Base-by-base conservation (phyloP, 768 basidiomycete genomes). In the Pisolithus sp. region DNA sequence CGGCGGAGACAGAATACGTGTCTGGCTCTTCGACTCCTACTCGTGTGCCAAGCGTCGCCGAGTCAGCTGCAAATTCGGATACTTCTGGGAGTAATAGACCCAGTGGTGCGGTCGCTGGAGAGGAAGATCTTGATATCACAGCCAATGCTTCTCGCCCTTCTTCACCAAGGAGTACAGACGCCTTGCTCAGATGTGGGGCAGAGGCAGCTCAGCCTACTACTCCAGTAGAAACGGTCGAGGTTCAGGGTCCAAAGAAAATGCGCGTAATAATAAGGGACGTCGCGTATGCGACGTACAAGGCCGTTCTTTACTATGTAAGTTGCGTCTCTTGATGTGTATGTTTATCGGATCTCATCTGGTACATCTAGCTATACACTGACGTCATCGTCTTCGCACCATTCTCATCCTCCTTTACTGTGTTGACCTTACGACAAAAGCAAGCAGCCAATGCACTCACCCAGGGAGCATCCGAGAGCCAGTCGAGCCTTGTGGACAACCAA, bases 351-450 rank as follows among this genome's bases (percentile, higher is more conserved):
- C 34, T 47, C 38, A 39, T 31, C 39, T 12, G 12, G 4, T 17
- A 36, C 10, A 9, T 43, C 39, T 57, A 91, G 90, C 71, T 93
- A 23, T 94, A 93, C 64, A 93, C 91, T 15, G 89, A 92, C 59
- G 77, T 76, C 24, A 86, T 93, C 56, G 76, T 83, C 26, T 93
- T 93, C 57, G 88, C 92, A 0, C 91, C 91, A 0, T 71, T 93
- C 17, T 81, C 89, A 0, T 93, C 92, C 6, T 78, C 81, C 30
- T 86, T 87, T 56, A 59, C 66, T 15, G 40, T 60, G 18, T 45
- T 54, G 49, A 34, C 70, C 61, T 37, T 58, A 26, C 54, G 53
- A 36, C 55, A 50, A 54, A 59, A 40, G 50, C 53, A 3, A 31
- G 51, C 20, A 37, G 47, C 31, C 34, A 49, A 48, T 18, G 46